Percentiles rank a stretch among this genome's conserved stretches.
Conservation (phyloP, 2,329 filamentous ascomycete species). For the Fulvia fulva region DNA sequence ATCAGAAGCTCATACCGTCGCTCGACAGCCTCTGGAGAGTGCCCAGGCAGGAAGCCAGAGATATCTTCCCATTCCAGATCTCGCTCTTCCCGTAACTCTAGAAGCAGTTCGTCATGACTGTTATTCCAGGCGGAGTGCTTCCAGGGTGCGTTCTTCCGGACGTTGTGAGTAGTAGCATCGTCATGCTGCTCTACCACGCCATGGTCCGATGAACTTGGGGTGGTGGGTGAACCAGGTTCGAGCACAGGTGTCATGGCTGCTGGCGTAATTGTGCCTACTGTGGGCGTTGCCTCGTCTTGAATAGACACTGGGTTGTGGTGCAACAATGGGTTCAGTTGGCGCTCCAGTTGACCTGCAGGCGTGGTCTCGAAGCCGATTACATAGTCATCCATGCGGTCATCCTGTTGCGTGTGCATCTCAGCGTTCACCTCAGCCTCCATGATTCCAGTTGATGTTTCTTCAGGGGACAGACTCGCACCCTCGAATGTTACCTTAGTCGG, state of each 20-base stretch:
- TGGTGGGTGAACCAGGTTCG: background rate
- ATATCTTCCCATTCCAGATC: constrained; percentile 29
- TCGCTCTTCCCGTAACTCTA: constrained; percentile 29
- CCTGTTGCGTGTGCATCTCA: background rate
- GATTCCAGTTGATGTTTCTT: background rate
- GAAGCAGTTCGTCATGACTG: constrained; percentile 36
- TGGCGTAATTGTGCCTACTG: background rate
- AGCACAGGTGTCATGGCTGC: background rate
- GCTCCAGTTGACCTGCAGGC: background rate
- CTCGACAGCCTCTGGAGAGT: constrained; percentile 15
- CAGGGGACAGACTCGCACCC: background rate
- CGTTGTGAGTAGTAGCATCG: background rate
- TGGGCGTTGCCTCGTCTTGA: background rate
- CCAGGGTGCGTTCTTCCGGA: background rate
- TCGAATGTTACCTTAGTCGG: background rate
- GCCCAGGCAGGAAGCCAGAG: constrained; percentile 13
- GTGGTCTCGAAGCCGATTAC: background rate
- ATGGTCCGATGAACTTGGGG: background rate
- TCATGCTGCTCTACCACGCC: background rate
- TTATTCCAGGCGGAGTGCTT: constrained; percentile 26
- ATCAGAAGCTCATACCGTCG: constrained; percentile 19
- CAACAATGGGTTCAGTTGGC: background rate
- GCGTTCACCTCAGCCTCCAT: background rate
- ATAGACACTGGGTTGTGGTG: background rate
- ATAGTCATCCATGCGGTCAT: background rate